phyloP scores from a whole-genome alignment of 768 basidiomycete species.

The Coprinopsis cinerea region DNA sequence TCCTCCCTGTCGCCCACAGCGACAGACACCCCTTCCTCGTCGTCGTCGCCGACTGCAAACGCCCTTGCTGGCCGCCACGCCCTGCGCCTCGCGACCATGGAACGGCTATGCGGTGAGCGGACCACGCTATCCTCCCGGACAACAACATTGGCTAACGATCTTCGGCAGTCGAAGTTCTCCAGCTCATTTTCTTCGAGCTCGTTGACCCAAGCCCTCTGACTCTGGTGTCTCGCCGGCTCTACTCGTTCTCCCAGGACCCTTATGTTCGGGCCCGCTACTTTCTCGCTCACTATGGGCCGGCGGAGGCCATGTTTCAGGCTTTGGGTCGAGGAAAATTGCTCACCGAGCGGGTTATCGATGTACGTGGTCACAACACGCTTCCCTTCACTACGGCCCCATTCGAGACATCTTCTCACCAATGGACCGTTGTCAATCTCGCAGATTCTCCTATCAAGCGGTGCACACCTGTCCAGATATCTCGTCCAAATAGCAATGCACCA shows the following conservation, averaged over 20 bases:
- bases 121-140: conserved; percentile 11
- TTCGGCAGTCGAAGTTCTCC: conserved; percentile 55
- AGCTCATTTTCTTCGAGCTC: conserved; percentile 69
- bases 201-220: conserved; percentile 57
- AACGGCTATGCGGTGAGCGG: conserved; percentile 62
- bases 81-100: conserved; percentile 33
- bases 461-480: conserved; percentile 74
- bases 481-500: conserved; percentile 75
- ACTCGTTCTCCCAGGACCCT: conserved; percentile 61
- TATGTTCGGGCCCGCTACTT: conserved; percentile 78
- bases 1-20: conserved; percentile 1
- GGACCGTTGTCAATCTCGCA: conserved; percentile 21
- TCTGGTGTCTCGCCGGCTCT: conserved; percentile 51
- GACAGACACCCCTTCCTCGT: conserved; percentile 7
- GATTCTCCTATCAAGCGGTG: conserved; percentile 72
- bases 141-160: conserved; percentile 12
- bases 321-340: conserved; percentile 64
- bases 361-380: conserved; percentile 37
- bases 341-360: conserved; percentile 62
- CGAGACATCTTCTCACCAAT: conserved; percentile 18
- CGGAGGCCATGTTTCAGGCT: conserved; percentile 71
- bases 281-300: conserved; percentile 62
- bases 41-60: conserved; percentile 2
- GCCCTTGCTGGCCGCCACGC: conserved; percentile 11
- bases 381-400: conserved; percentile 9